These are phyloP conservation scores for Rhodotorula sp. DNA, from an alignment of 1,284 basidiomycete species.

Conservation along the genomic window DNA sequence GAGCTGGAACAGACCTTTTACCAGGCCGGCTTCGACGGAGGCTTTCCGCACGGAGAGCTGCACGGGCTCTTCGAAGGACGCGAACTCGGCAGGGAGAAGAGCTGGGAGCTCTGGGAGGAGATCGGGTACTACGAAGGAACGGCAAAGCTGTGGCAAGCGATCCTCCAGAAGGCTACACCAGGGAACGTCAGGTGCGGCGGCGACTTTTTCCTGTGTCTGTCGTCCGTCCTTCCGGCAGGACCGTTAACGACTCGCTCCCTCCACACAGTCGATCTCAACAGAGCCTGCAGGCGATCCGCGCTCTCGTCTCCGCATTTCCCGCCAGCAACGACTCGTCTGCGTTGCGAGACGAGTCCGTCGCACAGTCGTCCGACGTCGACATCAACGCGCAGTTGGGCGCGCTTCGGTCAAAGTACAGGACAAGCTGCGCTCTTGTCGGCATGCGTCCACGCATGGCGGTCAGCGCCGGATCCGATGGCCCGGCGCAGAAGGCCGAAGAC, in stretches of 20 bases:
- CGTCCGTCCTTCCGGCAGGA: not conserved
- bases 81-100: conserved; percentile 84
- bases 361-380: conserved; percentile 57
- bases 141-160: conserved; percentile 65
- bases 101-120: conserved; percentile 95
- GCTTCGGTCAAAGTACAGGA: conserved; percentile 83
- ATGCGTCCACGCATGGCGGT: conserved; percentile 58
- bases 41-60: conserved; percentile 76
- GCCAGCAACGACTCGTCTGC: conserved; percentile 61
- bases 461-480: not conserved
- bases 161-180: conserved; percentile 44
- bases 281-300: conserved; percentile 67
- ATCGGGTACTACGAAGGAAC: conserved; percentile 88
- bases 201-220: not conserved
- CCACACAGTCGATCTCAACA: conserved; percentile 43
- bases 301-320: conserved; percentile 73
- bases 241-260: too few relatives aligned
- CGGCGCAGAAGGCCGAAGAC: not conserved
- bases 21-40: conserved; percentile 53
- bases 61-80: conserved; percentile 90
- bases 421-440: conserved; percentile 78
- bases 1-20: conserved; percentile 19
- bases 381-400: conserved; percentile 71
- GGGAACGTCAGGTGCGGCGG: conserved; percentile 44
- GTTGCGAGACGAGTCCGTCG: conserved; percentile 16